Base-by-base conservation (phyloP, 768 basidiomycete species). In the Russula earlei region DNA sequence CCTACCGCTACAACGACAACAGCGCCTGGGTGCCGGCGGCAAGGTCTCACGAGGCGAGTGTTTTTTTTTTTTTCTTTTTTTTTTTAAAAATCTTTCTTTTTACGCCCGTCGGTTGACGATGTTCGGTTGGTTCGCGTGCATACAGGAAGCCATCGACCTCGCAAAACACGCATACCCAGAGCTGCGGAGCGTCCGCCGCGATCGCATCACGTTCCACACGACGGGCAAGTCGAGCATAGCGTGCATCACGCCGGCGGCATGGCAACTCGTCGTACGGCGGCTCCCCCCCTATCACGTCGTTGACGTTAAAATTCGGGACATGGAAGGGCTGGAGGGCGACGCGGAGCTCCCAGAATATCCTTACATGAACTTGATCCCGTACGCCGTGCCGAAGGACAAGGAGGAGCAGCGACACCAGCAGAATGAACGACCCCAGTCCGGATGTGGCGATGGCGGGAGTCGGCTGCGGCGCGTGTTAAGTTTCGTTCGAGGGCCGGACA, bases 201-300 rank as follows among this genome's bases (percentile, higher is more conserved):
- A 58, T 33, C 42, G 57, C 27, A 58, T 58, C 27, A 58, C 57
- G 2, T 58, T 58, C 19, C 57, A 58, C 40, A 58, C 57, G 12
- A 58, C 57, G 6, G 57, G 57, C 12, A 58, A 58, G 20, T 54
- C 57, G 41, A 58, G 57, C 40, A 58, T 58, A 20, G 57, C 57
- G 10, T 58, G 57, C 40, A 58, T 58, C 47, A 58, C 57, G 5
- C 57, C 57, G 14, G 57, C 57, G 36, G 57, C 57, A 48, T 58
- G 57, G 57, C 52, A 58, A 58, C 57, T 58, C 11, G 57, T 58
- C 8, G 57, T 58, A 17, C 57, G 57, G 22, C 46, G 57, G n/a
- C 47, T 58, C 0, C 57, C 57, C 12, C 57, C 51, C 12, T 58
- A 58, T 24, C 57, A 58, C 47, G 57, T 58, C 14, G 57, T 58